A percentile compares a stretch with the other conserved stretches of the same genome.
These are phyloP conservation scores for Metschnikowia reukaufii DNA, from an alignment of 805 yeast genomes.

Conservation along the genomic window DNA sequence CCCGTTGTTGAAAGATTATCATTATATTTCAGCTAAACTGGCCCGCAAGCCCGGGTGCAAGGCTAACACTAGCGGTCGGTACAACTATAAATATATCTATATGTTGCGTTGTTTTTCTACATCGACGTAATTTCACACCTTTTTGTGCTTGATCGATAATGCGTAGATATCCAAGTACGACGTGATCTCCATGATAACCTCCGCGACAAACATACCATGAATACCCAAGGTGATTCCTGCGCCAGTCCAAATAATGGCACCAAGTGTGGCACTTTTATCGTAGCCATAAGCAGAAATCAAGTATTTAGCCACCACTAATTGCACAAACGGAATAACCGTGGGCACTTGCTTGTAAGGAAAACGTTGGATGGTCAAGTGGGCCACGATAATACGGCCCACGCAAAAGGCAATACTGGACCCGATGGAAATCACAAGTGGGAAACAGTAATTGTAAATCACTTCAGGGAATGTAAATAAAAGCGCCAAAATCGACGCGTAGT, in stretches of 20 bases:
- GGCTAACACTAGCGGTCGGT: too few species aligned
- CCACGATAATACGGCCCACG: constrained; percentile 89
- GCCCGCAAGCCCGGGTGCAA: too few species aligned
- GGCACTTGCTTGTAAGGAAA: constrained; percentile 78
- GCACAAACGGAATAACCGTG: constrained; percentile 59
- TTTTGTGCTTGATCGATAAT: constrained; percentile 77
- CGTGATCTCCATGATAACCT: constrained; percentile 78
- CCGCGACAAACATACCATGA: constrained; percentile 70
- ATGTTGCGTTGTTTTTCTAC: background rate
- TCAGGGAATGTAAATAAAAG: constrained; percentile 54
- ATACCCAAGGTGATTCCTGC: constrained; percentile 65
- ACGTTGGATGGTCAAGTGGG: constrained; percentile 76
- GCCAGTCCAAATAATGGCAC: constrained; percentile 62
- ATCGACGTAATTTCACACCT: constrained; percentile 27
- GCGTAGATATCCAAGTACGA: constrained; percentile 82
- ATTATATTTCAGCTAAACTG: background rate
- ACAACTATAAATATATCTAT: too few species aligned
- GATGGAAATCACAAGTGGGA: constrained; percentile 65
- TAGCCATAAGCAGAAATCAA: constrained; percentile 38
- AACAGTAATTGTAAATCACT: constrained; percentile 43
- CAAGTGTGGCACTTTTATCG: constrained; percentile 43
- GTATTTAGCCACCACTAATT: constrained; percentile 39
- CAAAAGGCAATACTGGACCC: constrained; percentile 77
- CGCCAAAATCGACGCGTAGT: constrained; percentile 48
- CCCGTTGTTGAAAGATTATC: constrained; percentile 10